Base-by-base conservation (phyloP, 768 basidiomycete genomes). In the Tricholoma sp. region DNA sequence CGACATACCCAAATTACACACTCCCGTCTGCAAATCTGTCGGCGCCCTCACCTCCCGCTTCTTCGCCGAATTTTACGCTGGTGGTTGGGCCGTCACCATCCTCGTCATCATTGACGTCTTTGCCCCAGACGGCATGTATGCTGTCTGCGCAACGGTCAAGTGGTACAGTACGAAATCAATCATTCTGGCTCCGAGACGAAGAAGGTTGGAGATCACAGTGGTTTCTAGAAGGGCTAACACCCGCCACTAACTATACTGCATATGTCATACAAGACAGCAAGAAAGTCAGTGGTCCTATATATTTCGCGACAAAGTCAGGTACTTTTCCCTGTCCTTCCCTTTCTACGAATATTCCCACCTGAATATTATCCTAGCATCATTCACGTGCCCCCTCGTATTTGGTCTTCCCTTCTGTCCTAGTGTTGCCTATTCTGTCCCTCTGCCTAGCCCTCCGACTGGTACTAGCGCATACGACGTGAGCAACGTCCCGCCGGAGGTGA, bases 201-300 rank as follows among this genome's bases (percentile, higher is more conserved):
- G 66, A 73, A 0, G 91, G 88, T 0, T 89, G 83, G 83, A 71
- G 89, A 50, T 79, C 70, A 27, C 87, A 92, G 63, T 94, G 84
- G 79, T 65, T 88, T 2, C 57, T 91, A 8, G 77, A 76, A 0
- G 83, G 79, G 0, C 74, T 95, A 16, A 70, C 73, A 1, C 76
- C 85, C 5, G 73, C 74, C 9, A 90, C 87, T 31, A 94, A 94
- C 63, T 94, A 94, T 63, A 92, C 91, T 0, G 83, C 79, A 0
- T 93, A 84, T 64, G 79, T 84, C 12, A 63, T 90, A 2, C 74
- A 83, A 59, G 77, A 82, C 57, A 73, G 70, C 7, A 75, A 79
- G 47, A 79, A 80, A 62, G 78, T 91, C 50, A 83, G 79, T 56
- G 83, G 82, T 2, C 90, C 90, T 0, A 79, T 88, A 1, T 86